phyloP scores from a whole-genome alignment of 345 rosid species.

The Theobroma cacao region DNA sequence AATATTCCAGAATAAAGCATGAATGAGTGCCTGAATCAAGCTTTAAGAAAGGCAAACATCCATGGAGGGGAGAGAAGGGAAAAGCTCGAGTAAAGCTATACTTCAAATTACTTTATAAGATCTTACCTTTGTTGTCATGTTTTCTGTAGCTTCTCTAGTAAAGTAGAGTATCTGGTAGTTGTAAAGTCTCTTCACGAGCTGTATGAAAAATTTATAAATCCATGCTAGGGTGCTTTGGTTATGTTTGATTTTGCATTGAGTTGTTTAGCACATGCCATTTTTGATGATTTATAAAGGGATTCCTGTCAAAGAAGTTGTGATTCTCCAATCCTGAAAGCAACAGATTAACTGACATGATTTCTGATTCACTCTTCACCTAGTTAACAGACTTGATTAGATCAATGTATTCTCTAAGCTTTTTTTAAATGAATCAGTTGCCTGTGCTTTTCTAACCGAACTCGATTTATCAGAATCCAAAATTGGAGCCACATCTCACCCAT shows the following conservation, averaged over 20 bases:
- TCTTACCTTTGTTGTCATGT: neutral
- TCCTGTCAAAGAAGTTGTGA: neutral
- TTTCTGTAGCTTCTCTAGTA: neutral
- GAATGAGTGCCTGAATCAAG: neutral
- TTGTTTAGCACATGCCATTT: slow-evolving; percentile 5
- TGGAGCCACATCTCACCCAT: too few species aligned
- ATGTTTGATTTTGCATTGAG: neutral
- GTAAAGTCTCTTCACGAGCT: neutral
- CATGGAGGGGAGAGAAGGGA: neutral
- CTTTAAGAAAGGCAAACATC: neutral
- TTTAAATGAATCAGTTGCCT: neutral
- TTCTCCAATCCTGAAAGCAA: neutral
- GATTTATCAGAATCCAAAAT: too few species aligned
- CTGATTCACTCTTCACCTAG: neutral
- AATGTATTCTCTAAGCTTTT: neutral
- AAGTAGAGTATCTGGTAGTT: neutral
- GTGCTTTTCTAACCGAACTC: too few species aligned
- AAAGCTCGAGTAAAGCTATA: neutral
- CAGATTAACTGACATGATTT: neutral
- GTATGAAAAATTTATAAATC: neutral
- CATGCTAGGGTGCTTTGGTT: neutral
- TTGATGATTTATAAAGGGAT: neutral
- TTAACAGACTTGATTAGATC: neutral
- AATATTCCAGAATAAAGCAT: neutral
- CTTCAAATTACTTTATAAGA: neutral